A percentile compares a stretch with the other conserved stretches of the same genome.
These are phyloP conservation scores for Alnus rubra DNA, from an alignment of 306 rosid genomes.

Conservation along the genomic window DNA sequence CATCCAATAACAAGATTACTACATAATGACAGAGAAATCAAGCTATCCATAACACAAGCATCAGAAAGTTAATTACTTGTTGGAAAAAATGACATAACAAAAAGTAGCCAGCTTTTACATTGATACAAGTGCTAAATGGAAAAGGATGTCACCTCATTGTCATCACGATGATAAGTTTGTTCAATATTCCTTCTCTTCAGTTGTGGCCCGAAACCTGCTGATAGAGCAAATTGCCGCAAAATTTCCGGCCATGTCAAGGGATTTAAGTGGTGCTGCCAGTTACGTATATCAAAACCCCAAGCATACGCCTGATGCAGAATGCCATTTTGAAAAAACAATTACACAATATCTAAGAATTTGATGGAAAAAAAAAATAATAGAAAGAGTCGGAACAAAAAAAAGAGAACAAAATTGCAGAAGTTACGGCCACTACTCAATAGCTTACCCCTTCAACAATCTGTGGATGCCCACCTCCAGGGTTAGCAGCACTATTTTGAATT, in stretches of 20 bases:
- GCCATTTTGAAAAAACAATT: conserved; percentile 1
- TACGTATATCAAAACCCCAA: conserved; percentile 81
- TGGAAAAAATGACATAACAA: conserved; percentile 6
- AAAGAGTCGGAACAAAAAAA: not conserved
- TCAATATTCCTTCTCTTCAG: conserved; percentile 48
- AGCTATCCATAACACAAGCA: not conserved
- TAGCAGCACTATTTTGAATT: conserved; percentile 50
- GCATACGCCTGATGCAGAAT: conserved; percentile 55
- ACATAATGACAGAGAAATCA: not conserved
- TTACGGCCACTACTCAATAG: conserved; percentile 12
- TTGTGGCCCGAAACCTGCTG: conserved; percentile 82
- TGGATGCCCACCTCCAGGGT: conserved; percentile 76
- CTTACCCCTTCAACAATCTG: conserved; percentile 73
- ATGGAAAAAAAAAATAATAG: too few species aligned
- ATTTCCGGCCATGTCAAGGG: conserved; percentile 90
- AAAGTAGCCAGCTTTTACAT: conserved; percentile 4
- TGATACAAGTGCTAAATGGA: not conserved
- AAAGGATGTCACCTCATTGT: conserved; percentile 49
- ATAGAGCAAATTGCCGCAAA: conserved; percentile 75
- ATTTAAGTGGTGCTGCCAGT: conserved; percentile 70
- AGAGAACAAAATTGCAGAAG: conserved; percentile 23
- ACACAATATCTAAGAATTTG: not conserved
- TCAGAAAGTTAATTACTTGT: not conserved
- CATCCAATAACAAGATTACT: not conserved
- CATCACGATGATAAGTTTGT: conserved; percentile 38